Evolutionary conservation across 192 early-diverging fungal species (phyloP), one percentile per base, ranked within the genome.

Genomic region (Coemansia furcata): DNA sequence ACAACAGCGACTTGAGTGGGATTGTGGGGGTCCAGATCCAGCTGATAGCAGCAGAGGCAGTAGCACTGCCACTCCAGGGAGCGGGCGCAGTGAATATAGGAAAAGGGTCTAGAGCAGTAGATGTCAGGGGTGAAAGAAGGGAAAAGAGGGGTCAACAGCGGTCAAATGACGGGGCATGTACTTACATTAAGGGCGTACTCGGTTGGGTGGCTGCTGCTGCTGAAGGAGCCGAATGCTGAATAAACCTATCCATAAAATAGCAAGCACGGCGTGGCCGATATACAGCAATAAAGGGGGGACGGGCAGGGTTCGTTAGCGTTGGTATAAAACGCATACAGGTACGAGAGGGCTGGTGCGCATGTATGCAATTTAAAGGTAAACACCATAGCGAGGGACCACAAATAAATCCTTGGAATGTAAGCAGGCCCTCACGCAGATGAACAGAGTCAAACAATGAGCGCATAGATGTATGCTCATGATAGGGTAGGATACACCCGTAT

Each of bases 31-130:
- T 57, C 30, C 54, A 9, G 54, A 57, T 57, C 54, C 54, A 57
- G 54, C 54, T 57, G 54, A 32, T 30, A 30, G 10, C 32, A 33
- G 23, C 54, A 57, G 54, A 6, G 35, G 54, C 54, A 57, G 54
- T 57, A 57, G 54, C 54, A 33, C 32, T 57, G 54, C 30, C 30
- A 17, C 54, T 57, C 30, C 54, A 57, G 54, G 50, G 50, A 54
- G 29, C 50, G 29, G 54, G 54, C 54, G 30, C 54, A 57, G 29
- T 32, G 32, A 57, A 57, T 14, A 33, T 57, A 32, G 54, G 35
- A 57, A 57, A 54, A 54, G 52, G 54, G 54, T 32, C 54, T 7
- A 14, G 54, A 14, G 54, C 54, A 57, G 54, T 33, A 57, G 35
- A 15, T n/a, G 15, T 15, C 17, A 32, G 5, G 32, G 15, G 30